Conservation (phyloP, 192 early-diverging fungal species). For the Podila minutissima region DNA sequence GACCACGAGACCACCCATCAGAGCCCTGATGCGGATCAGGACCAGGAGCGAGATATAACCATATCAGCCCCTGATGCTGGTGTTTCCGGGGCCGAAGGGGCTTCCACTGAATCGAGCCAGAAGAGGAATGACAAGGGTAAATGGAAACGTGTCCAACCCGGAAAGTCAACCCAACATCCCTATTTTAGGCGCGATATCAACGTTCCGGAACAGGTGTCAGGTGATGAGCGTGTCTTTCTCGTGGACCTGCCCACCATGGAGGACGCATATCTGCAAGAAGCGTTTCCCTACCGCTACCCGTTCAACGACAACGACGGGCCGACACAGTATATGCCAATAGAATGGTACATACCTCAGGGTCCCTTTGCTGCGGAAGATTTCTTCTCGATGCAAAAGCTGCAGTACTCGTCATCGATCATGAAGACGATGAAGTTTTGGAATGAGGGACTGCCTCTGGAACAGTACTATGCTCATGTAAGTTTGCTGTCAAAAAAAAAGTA, state of each 20-base stretch:
- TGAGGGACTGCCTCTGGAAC: conserved; percentile 15
- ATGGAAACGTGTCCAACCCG: too few relatives aligned
- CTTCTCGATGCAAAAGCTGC: conserved; percentile 19
- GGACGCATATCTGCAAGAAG: not conserved
- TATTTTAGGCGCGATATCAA: not conserved
- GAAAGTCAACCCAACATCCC: not conserved
- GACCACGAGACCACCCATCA: too few relatives aligned
- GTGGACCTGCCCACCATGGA: not conserved
- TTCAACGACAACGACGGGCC: not conserved
- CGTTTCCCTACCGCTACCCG: not conserved
- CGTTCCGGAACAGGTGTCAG: too few relatives aligned
- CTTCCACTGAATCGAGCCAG: too few relatives aligned
- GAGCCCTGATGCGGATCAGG: too few relatives aligned
- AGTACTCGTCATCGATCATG: conserved; percentile 11
- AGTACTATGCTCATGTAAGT: conserved; percentile 29
- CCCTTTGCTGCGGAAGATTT: conserved; percentile 7
- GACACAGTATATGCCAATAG: not conserved
- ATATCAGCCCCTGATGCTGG: too few relatives aligned
- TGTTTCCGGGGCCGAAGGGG: too few relatives aligned
- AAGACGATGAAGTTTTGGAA: not conserved
- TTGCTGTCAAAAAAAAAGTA: too few relatives aligned
- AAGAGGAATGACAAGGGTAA: too few relatives aligned
- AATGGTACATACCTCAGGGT: conserved; percentile 24
- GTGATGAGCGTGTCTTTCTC: not conserved
- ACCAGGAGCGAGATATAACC: too few relatives aligned